Evolutionary conservation across 2,329 filamentous ascomycete genomes (phyloP), one percentile per base, ranked within the genome.

Genomic region (Epichloe coenophiala): DNA sequence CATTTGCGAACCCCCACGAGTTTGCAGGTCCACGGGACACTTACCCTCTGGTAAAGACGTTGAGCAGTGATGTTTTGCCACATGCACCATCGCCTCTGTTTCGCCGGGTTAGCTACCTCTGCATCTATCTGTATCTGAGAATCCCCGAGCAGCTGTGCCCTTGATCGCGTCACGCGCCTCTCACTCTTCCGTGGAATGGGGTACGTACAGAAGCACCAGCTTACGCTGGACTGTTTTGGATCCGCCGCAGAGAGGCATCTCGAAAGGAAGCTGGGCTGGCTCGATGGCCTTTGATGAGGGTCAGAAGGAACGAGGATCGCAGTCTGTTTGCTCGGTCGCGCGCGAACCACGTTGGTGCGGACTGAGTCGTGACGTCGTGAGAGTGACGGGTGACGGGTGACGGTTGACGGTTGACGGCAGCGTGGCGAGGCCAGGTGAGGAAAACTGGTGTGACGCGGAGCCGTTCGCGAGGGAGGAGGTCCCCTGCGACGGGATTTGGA

Each of bases 1-100:
- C 41, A 23, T 39, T 35, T 23, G 37, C 45, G 9, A 4, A 13
- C 39, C 19, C 45, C 15, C n/a, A 23, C 12, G n/a, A 21, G 19
- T 17, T 11, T 19, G 17, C 11, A 11, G 19, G 17, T 11, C 11
- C 35, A 31, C 21, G 7, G 7, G 21, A 39, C 3, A 73, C 81
- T 60, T 73, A 94, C 86, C 91, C 91, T 85, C 91, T 83, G 59
- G 93, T 98, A 72, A 98, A 98, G 67, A 98, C 93, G 67, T 98
- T 98, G 61, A 98, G 73, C 63, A 97, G 71, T 57, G 90, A 96
- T 50, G 93, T 98, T 77, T 98, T 98, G 65, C 91, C 91, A 69
- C 86, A 94, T 60, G 91, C 91, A 76, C 91, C 91, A 67, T 97
- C 91, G 61, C 91, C 91, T 65, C 89, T 95, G 58, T 54, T 48